Evolutionary conservation across 176 grass and related monocot genomes (phyloP), one percentile per base, ranked within the genome.

Genomic region (Aegilops bicornis): DNA sequence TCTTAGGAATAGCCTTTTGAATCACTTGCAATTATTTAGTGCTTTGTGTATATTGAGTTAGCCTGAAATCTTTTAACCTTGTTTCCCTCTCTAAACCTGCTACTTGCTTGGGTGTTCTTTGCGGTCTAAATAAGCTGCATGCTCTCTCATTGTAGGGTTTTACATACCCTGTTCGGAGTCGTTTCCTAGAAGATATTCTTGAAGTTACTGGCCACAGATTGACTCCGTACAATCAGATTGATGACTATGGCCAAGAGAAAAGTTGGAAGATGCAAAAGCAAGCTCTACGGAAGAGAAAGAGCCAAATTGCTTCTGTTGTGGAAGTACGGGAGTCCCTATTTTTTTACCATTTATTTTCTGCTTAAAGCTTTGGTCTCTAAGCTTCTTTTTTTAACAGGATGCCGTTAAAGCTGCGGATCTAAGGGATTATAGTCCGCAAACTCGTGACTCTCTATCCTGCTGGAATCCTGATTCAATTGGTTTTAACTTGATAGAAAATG

Each of bases 251-350:
- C 35, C 97, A 99, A 89, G 97, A 99, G 73, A 99, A 96, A 47
- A 92, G 87, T 87, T 99, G 97, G 97, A 99, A 99, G 84, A 99
- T 99, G 97, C 97, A 99, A 91, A 99, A 92, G 61, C 97, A 99
- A 89, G 86, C 90, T 88, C 79, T 99, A 59, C 89, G 82, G 45
- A 99, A 94, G 87, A 94, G 88, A 78, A 99, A 99, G 86, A 96
- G 91, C 68, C 97, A 96, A 85, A 99, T 99, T 77, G 92, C 97
- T 82, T 99, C 94, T 87, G 92, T 84, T 61, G 92, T 99, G 22
- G 97, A 99, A 88, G 97, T 99, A 94, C 6, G 83, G 2, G 70
- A 62, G 25, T 86, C 43, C 32, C 37, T 80, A 10, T 62, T 54
- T 80, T 79, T 29, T 7, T 6, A 3, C 76, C 17, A 60, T 73